These are phyloP conservation scores for Erysimum cheiranthoides DNA, from an alignment of 345 rosid species.

Conservation along the genomic window DNA sequence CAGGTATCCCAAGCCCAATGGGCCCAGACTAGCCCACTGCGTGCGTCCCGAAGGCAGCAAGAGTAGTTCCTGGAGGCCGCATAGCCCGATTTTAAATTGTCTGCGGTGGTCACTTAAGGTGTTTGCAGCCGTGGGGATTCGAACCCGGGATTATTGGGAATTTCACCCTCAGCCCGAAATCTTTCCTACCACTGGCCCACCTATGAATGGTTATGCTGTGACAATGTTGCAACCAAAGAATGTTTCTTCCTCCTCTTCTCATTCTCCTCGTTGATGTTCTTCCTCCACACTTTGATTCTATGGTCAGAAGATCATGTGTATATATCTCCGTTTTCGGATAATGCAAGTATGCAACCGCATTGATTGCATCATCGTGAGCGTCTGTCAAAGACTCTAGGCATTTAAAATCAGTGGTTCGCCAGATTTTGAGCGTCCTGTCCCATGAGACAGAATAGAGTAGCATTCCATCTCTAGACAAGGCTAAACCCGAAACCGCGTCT, in stretches of 20 bases:
- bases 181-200: no score
- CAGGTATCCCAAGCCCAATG: no score
- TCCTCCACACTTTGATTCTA: constrained; percentile 84
- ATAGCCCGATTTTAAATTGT: no score
- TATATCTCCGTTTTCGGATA: constrained; percentile 62
- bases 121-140: no score
- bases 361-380: constrained; percentile 91
- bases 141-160: no score
- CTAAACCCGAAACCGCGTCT: constrained; percentile 82
- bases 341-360: constrained; percentile 70
- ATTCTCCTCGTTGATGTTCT: constrained; percentile 27
- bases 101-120: no score
- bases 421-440: constrained; percentile 88
- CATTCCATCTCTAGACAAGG: constrained; percentile 67
- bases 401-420: constrained; percentile 84
- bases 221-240: constrained; percentile 52
- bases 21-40: no score
- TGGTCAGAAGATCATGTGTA: constrained; percentile 91
- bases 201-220: no score
- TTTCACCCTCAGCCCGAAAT: no score
- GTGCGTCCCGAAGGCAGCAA: no score
- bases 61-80: no score
- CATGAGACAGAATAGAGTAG: constrained; percentile 91
- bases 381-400: constrained; percentile 80
- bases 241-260: constrained; percentile 55